Evolutionary conservation across 148 eudicot species (phyloP).

Genomic region (Arctostaphylos glauca): DNA sequence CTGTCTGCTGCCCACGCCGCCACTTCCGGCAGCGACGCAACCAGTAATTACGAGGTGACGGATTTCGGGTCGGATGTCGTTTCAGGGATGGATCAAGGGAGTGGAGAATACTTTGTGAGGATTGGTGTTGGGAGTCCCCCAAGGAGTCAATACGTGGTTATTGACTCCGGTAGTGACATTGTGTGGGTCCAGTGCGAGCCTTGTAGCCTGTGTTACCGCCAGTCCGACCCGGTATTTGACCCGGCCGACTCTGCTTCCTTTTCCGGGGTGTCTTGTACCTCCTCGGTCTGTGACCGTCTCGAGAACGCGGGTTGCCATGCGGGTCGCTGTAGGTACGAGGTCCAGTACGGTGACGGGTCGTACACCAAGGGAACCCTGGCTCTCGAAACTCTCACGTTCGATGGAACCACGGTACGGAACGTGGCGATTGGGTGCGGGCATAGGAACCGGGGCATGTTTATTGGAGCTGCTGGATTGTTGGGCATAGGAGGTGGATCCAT

Average conservation of each 20-base stretch:
- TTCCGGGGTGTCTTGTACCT: slow-evolving; percentile 54
- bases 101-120: slow-evolving; percentile 87
- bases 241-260: slow-evolving; percentile 72
- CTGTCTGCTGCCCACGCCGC: slow-evolving; percentile 4
- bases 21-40: neutral
- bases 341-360: slow-evolving; percentile 79
- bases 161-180: slow-evolving; percentile 85
- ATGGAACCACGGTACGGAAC: slow-evolving; percentile 40
- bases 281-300: slow-evolving; percentile 53
- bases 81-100: slow-evolving; percentile 89
- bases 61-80: slow-evolving; percentile 71
- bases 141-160: slow-evolving; percentile 67
- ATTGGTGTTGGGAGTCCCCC: slow-evolving; percentile 87
- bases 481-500: slow-evolving; percentile 85
- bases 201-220: slow-evolving; percentile 67
- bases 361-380: slow-evolving; percentile 83
- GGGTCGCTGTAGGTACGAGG: slow-evolving; percentile 68
- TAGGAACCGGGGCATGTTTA: slow-evolving; percentile 76
- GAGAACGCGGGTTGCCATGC: slow-evolving; percentile 56
- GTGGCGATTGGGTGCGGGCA: slow-evolving; percentile 95
- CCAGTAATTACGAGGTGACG: slow-evolving; percentile 25
- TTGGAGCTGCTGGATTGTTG: slow-evolving; percentile 82
- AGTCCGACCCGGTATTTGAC: slow-evolving; percentile 92
- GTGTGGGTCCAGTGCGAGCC: slow-evolving; percentile 97
- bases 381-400: slow-evolving; percentile 70